A percentile compares a stretch with the other conserved stretches of the same genome.
Evolutionary conservation across 495 filamentous ascomycete genomes (phyloP).

Genomic region (Thozetella sp.): DNA sequence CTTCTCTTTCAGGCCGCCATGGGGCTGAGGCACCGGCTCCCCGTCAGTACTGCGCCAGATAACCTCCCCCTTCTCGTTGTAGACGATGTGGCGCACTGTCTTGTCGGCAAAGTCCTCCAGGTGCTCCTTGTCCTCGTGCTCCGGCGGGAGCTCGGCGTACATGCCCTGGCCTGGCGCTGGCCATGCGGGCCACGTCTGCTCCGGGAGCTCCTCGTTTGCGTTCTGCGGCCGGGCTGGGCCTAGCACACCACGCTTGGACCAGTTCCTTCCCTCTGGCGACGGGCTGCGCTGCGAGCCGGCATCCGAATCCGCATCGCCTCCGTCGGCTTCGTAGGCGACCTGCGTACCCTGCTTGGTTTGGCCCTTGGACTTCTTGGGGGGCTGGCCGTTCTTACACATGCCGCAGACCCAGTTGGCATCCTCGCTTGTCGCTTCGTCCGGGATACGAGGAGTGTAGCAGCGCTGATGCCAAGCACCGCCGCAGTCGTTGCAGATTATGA

Average conservation of each 20-base stretch:
- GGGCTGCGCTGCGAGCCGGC: neutral
- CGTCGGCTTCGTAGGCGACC: neutral
- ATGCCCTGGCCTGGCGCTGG: neutral
- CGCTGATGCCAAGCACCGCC: slow-evolving; percentile 87
- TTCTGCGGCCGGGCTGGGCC: neutral
- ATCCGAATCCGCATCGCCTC: neutral
- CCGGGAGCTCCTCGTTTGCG: neutral
- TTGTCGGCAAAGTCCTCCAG: neutral
- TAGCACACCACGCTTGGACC: neutral
- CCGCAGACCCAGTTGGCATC: slow-evolving; percentile 80
- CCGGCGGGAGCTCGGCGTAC: neutral
- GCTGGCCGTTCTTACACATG: slow-evolving; percentile 57
- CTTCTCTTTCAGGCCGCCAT: neutral
- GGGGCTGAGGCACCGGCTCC: neutral
- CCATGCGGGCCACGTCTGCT: neutral
- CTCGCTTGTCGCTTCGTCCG: slow-evolving; percentile 64
- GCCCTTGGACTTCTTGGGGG: slow-evolving; percentile 32
- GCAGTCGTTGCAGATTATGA: slow-evolving; percentile 95
- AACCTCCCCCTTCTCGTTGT: slow-evolving; percentile 5
- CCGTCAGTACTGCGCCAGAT: neutral
- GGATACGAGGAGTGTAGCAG: slow-evolving; percentile 85
- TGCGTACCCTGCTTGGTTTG: neutral
- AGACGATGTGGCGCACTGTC: slow-evolving; percentile 20
- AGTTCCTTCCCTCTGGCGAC: neutral
- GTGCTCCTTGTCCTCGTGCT: neutral